phyloP scores from a whole-genome alignment of 179 eudicot genomes.

The Amaranthus tricolor region DNA sequence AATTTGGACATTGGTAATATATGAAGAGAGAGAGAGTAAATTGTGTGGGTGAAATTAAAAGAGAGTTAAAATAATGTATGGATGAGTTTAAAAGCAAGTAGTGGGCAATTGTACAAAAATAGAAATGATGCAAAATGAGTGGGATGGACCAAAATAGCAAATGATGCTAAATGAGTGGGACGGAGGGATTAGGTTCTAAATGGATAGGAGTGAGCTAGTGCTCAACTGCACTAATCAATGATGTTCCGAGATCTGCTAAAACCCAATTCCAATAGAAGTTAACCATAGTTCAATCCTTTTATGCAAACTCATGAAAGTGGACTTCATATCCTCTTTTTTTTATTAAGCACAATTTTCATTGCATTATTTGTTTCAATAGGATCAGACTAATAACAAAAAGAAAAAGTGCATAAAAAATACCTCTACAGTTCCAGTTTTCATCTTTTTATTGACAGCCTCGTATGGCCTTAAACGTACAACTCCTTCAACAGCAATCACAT shows the following conservation, averaged over 20 bases:
- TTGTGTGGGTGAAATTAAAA: too few relatives aligned
- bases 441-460: constrained; percentile 73
- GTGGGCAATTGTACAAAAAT: too few relatives aligned
- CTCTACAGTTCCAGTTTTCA: constrained; percentile 89
- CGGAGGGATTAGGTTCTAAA: background rate
- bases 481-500: constrained; percentile 79
- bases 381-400: background rate
- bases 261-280: background rate
- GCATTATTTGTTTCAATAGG: background rate
- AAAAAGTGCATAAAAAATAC: constrained; percentile 31
- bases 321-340: background rate
- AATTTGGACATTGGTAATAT: too few relatives aligned
- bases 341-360: background rate
- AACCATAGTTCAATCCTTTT: background rate
- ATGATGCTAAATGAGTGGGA: background rate
- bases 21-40: too few relatives aligned
- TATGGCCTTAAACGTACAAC: constrained; percentile 66
- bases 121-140: too few relatives aligned
- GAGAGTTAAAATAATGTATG: too few relatives aligned
- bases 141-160: background rate
- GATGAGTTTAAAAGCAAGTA: too few relatives aligned
- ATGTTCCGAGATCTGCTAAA: background rate
- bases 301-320: background rate
- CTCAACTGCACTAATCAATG: background rate
- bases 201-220: constrained; percentile 2